Base-by-base conservation (phyloP, 2,329 filamentous ascomycete genomes). In the Talaromyces pinophilus region DNA sequence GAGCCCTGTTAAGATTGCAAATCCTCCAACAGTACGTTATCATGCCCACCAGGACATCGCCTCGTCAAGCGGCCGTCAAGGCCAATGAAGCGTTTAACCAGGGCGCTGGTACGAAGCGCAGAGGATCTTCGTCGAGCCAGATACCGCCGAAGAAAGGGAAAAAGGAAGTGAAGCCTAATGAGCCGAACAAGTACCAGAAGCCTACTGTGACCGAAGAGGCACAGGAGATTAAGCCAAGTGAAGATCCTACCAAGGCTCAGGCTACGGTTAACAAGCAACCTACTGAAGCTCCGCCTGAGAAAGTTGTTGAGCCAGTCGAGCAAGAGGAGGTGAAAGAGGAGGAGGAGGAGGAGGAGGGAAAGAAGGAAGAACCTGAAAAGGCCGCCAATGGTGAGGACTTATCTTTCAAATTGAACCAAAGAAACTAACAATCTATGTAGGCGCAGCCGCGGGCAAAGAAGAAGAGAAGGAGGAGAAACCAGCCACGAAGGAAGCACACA, bases 31-130 rank as follows among this genome's bases (percentile, higher is more conserved):
- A 50, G 17, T 63, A 60, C 46, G 25, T 62, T 63, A 38, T 48
- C 72, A 61, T 72, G 62, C 64, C 72, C 13, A 72, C 73, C 54
- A 71, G 78, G 67, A 77, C 78, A 52, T 82, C 80, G 5, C 75
- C 79, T 17, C 79, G 81, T 38, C 74, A 79, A 67, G 80, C 80
- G 5, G 80, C 80, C 8, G 75, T 76, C 59, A 81, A 81, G 70
- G 79, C 80, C 38, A 80, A 80, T 64, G 74, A 81, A 67, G 77
- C 80, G 30, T 77, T 79, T 66, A 67, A 74, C 57, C 72, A 71
- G 67, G 74, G 72, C 55, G 78, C 75, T 28, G 74, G 75, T n/a
- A 70, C 72, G 13, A 82, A 82, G 66, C 79, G 81, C 50, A 82
- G 81, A 70, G 77, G 72, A 17, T 62, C 71, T 1, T 46, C 69